phyloP scores from a whole-genome alignment of 352 stramenopile species.

The Globisporangium abappressorium region DNA sequence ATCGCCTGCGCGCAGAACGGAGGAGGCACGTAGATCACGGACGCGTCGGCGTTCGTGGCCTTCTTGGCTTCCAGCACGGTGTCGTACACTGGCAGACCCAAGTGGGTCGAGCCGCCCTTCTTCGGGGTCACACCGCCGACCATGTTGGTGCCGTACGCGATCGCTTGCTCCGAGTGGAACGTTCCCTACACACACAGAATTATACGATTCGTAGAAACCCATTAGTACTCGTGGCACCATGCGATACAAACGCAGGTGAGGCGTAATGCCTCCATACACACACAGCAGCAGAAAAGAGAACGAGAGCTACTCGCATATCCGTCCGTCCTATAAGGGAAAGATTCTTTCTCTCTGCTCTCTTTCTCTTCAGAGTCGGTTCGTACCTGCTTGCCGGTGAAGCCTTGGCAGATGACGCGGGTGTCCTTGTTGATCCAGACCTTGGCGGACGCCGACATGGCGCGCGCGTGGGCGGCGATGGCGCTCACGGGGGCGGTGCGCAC shows the following conservation, averaged over 20 bases:
- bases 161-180: constrained; percentile 98
- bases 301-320: neutral
- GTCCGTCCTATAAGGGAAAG: neutral
- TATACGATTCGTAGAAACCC: neutral
- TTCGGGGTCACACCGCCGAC: constrained; percentile 98
- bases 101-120: constrained; percentile 96
- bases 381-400: constrained; percentile 99
- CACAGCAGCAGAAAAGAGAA: neutral
- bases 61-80: constrained; percentile 91
- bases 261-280: neutral
- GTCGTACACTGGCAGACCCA: constrained; percentile 99
- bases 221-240: neutral
- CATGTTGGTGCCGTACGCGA: constrained; percentile 99
- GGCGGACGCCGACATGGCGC: constrained; percentile 92
- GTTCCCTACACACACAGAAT: constrained; percentile 85
- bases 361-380: constrained; percentile 14
- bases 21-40: constrained; percentile 99
- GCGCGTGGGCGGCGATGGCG: constrained; percentile 40
- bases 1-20: constrained; percentile 98
- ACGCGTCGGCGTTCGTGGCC: constrained; percentile 91
- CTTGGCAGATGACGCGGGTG: constrained; percentile 99
- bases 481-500: constrained; percentile 47
- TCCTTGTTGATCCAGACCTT: constrained; percentile 99
- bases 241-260: neutral
- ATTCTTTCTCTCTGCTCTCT: neutral